Percentiles rank a stretch among this genome's conserved stretches.
Conservation (phyloP, 2,329 filamentous ascomycete genomes). For the Teratosphaeria destructans region DNA sequence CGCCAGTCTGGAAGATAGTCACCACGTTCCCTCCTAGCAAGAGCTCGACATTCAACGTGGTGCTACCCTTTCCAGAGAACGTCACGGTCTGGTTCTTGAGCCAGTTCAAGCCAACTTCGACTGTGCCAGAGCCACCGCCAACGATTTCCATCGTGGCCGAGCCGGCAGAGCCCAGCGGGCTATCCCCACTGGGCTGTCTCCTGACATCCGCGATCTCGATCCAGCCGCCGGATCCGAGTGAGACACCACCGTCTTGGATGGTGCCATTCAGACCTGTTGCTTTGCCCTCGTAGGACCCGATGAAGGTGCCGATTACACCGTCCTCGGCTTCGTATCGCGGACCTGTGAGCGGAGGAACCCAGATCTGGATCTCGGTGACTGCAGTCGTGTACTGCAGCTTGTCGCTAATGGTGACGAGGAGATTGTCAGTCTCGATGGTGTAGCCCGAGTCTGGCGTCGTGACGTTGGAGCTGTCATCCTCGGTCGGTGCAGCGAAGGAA, state of each 20-base stretch:
- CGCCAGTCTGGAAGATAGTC: slow-evolving; percentile 10
- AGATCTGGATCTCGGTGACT: slow-evolving; percentile 17
- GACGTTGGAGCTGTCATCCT: background rate
- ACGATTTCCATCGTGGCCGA: slow-evolving; percentile 5
- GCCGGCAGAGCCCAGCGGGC: slow-evolving; percentile 1
- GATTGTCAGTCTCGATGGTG: slow-evolving; percentile 8
- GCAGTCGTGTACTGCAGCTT: slow-evolving; percentile 10
- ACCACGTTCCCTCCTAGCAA: slow-evolving; percentile 12
- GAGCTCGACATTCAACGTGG: slow-evolving; percentile 9
- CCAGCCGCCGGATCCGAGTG: slow-evolving; percentile 10
- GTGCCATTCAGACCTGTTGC: slow-evolving; percentile 12
- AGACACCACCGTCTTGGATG: slow-evolving; percentile 11
- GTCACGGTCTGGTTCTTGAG: slow-evolving; percentile 7
- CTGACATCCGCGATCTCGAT: slow-evolving; percentile 11
- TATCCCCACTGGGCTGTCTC: background rate
- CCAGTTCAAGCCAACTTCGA: slow-evolving; percentile 11
- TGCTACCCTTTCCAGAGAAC: slow-evolving; percentile 6
- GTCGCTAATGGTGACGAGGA: slow-evolving; percentile 10
- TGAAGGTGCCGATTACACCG: slow-evolving; percentile 11
- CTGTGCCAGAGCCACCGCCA: slow-evolving; percentile 10
- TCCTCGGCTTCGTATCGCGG: slow-evolving; percentile 17
- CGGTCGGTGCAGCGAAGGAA: slow-evolving; percentile 11
- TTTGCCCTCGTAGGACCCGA: slow-evolving; percentile 11
- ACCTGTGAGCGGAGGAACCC: slow-evolving; percentile 14
- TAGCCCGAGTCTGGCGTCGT: slow-evolving; percentile 3